These are phyloP conservation scores for Eugenia klotzschiana DNA, from an alignment of 441 rosid species.

Conservation along the genomic window DNA sequence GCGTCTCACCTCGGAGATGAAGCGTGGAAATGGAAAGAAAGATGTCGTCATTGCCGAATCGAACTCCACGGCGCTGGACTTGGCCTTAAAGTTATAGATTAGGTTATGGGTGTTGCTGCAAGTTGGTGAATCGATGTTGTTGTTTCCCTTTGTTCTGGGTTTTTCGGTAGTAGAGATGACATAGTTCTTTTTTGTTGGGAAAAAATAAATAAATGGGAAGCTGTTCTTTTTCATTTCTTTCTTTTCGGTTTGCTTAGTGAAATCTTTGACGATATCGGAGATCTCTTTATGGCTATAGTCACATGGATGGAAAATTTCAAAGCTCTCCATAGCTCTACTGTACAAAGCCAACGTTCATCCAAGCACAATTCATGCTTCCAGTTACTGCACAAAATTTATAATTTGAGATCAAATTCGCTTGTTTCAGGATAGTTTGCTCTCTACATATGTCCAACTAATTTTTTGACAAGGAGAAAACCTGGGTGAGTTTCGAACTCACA, in stretches of 20 bases:
- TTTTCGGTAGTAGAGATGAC: neutral
- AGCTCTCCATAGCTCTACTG: neutral
- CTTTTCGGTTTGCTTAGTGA: neutral
- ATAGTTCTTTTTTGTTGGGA: neutral
- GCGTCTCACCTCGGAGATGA: neutral
- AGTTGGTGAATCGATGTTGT: neutral
- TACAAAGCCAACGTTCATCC: neutral
- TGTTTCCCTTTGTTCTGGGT: neutral
- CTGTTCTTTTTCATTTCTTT: neutral
- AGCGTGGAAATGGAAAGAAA: neutral
- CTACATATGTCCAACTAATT: neutral
- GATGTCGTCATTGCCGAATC: neutral
- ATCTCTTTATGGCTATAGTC: neutral
- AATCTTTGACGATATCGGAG: neutral
- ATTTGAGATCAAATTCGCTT: neutral
- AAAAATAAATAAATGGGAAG: neutral
- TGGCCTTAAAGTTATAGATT: neutral
- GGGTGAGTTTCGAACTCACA: neutral
- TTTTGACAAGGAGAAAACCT: neutral
- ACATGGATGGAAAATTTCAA: neutral
- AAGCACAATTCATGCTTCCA: neutral
- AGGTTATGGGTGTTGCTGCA: neutral
- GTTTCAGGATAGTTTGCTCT: neutral
- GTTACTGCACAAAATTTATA: neutral
- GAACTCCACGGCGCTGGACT: neutral